Conservation (phyloP, 768 basidiomycete species). For the Tylopilus plumbeoviolaceoides region DNA sequence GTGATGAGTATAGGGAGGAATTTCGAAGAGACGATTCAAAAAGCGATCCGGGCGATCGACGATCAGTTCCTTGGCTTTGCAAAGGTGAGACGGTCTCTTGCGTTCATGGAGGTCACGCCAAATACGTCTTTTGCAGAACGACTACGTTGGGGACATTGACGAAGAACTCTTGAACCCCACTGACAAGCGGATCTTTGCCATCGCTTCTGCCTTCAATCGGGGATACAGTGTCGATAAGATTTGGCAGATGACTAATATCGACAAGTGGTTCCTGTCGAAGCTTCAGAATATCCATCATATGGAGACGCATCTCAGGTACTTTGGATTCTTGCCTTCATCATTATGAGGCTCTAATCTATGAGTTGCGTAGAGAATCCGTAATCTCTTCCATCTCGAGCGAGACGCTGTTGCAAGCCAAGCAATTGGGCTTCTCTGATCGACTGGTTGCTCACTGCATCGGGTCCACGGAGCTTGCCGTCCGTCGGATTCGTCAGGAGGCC, state of each 20-base stretch:
- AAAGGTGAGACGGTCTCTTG: constrained; percentile 44
- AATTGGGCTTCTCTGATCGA: constrained; percentile 93
- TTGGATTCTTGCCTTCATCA: neutral
- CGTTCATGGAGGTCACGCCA: neutral
- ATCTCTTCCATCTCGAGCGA: constrained; percentile 59
- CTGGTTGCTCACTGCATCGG: constrained; percentile 80
- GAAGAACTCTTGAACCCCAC: constrained; percentile 92
- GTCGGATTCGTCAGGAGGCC: constrained; percentile 80
- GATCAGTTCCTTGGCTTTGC: constrained; percentile 93
- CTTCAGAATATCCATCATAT: constrained; percentile 80
- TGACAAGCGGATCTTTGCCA: constrained; percentile 95
- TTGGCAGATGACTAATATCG: constrained; percentile 97
- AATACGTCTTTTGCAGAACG: constrained; percentile 49
- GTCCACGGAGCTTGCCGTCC: constrained; percentile 91
- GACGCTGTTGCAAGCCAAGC: constrained; percentile 79
- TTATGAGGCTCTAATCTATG: neutral
- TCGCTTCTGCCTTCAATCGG: constrained; percentile 87
- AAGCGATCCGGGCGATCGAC: constrained; percentile 95
- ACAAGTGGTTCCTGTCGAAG: constrained; percentile 96
- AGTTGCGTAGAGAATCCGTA: constrained; percentile 48
- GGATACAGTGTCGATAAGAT: constrained; percentile 95
- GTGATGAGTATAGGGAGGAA: constrained; percentile 99
- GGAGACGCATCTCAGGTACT: constrained; percentile 74
- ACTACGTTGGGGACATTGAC: constrained; percentile 86
- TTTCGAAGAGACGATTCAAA: constrained; percentile 98